phyloP scores from a whole-genome alignment of 2,329 filamentous ascomycete genomes.

The Colletotrichum tropicicola region DNA sequence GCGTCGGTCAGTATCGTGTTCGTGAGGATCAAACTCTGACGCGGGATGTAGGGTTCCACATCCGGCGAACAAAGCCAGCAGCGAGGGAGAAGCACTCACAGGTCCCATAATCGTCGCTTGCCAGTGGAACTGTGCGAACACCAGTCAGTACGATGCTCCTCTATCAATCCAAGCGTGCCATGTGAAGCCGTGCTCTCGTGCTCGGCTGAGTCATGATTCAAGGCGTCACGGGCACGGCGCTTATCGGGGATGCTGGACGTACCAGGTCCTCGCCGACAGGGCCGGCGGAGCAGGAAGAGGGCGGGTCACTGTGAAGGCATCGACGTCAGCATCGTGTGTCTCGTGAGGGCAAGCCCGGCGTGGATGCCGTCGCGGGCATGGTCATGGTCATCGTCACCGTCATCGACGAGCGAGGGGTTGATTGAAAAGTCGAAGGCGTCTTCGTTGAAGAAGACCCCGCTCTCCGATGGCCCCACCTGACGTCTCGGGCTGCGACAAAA shows the following conservation, averaged over 20 bases:
- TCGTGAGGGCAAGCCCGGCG: background rate
- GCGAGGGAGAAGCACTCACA: constrained; percentile 68
- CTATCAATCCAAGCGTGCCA: too few relatives aligned
- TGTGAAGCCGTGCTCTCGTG: constrained; percentile 32
- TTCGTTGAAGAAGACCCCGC: constrained; percentile 42
- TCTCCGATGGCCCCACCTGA: constrained; percentile 47
- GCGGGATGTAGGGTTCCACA: background rate
- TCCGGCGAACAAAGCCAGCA: background rate
- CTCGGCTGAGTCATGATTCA: constrained; percentile 30
- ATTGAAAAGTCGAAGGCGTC: constrained; percentile 17
- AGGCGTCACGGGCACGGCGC: constrained; percentile 22
- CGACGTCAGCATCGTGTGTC: constrained; percentile 38
- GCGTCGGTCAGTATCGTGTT: constrained; percentile 4
- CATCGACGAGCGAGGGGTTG: background rate
- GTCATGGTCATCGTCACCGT: background rate
- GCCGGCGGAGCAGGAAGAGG: constrained; percentile 97
- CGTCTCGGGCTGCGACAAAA: constrained; percentile 37
- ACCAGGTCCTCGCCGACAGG: constrained; percentile 98
- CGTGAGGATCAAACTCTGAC: background rate
- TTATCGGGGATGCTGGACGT: constrained; percentile 56
- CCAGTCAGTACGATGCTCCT: constrained; percentile 17
- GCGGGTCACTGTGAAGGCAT: constrained; percentile 78
- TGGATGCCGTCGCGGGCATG: background rate
- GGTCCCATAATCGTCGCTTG: constrained; percentile 99
- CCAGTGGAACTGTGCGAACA: constrained; percentile 89